Evolutionary conservation across 352 stramenopile species (phyloP).

Genomic region (Phytophthora vignae): DNA sequence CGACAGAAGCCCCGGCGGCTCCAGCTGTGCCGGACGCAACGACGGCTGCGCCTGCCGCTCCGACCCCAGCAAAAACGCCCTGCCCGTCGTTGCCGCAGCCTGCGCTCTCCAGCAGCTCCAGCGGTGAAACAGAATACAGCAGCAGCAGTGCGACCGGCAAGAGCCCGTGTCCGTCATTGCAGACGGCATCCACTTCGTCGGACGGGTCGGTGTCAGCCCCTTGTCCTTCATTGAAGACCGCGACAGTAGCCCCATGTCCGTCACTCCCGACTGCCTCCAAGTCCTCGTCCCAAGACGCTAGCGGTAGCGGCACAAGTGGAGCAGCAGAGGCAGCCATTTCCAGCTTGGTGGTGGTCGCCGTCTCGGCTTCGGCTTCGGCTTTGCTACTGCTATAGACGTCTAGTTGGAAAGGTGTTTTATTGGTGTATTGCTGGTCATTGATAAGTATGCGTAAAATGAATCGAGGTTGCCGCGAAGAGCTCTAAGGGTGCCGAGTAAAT

Average conservation of each 20-base stretch:
- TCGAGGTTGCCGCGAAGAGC: slow-evolving; percentile 15
- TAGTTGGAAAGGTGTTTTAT: slow-evolving; percentile 16
- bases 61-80: slow-evolving; percentile 29
- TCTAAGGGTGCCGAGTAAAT: slow-evolving; percentile 27
- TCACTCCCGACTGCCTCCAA: slow-evolving; percentile 35
- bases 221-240: slow-evolving; percentile 25
- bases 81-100: slow-evolving; percentile 43
- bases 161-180: slow-evolving; percentile 38
- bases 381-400: slow-evolving; percentile 37
- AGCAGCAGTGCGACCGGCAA: slow-evolving; percentile 26
- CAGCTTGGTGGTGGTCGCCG: slow-evolving; percentile 13
- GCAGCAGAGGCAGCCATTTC: slow-evolving; percentile 8
- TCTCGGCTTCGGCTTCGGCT: slow-evolving; percentile 22
- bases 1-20: slow-evolving; percentile 14
- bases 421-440: slow-evolving; percentile 14
- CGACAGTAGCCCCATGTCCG: slow-evolving; percentile 28
- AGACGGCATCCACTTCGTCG: slow-evolving; percentile 38
- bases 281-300: slow-evolving; percentile 29
- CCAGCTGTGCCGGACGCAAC: slow-evolving; percentile 7
- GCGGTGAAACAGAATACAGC: slow-evolving; percentile 18
- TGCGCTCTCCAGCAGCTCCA: slow-evolving; percentile 28
- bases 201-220: slow-evolving; percentile 29
- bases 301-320: slow-evolving; percentile 25
- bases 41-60: neutral
- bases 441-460: slow-evolving; percentile 23